Percentiles rank a stretch among this genome's conserved stretches.
phyloP scores from a whole-genome alignment of 768 basidiomycete genomes.

The Trametes sanguinea region DNA sequence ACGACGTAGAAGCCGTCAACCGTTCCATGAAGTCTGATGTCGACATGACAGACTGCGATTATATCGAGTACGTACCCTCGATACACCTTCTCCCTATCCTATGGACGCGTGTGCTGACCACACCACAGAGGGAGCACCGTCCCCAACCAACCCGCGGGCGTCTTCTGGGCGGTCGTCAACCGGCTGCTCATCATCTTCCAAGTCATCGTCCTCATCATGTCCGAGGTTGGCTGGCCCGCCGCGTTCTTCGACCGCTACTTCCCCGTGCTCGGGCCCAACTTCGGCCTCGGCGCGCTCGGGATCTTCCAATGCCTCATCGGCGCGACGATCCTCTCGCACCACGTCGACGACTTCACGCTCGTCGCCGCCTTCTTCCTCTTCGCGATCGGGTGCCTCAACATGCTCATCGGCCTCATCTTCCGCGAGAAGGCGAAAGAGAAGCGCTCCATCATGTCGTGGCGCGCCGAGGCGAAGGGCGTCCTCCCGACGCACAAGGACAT shows the following conservation, averaged over 20 bases:
- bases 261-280: conserved; percentile 80
- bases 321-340: conserved; percentile 52
- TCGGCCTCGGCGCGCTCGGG: conserved; percentile 85
- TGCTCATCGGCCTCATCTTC: conserved; percentile 55
- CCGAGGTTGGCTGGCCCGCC: conserved; percentile 81
- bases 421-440: conserved; percentile 63
- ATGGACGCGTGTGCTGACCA: neutral
- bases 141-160: conserved; percentile 87
- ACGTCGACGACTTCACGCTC: conserved; percentile 86
- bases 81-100: neutral
- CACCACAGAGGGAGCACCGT: conserved; percentile 66
- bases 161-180: conserved; percentile 90
- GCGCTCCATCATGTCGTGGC: conserved; percentile 70
- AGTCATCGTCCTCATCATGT: conserved; percentile 75
- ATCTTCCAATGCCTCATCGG: conserved; percentile 85
- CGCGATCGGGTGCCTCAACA: conserved; percentile 87
- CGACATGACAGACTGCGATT: conserved; percentile 63
- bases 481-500: conserved; percentile 51
- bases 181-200: conserved; percentile 87
- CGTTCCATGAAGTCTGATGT: conserved; percentile 45
- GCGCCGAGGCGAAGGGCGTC: conserved; percentile 54
- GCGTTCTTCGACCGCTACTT: conserved; percentile 82
- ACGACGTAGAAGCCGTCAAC: conserved; percentile 77
- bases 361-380: conserved; percentile 92
- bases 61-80: conserved; percentile 62